phyloP scores from a whole-genome alignment of 768 basidiomycete genomes.

The Tylopilus subfusipes region DNA sequence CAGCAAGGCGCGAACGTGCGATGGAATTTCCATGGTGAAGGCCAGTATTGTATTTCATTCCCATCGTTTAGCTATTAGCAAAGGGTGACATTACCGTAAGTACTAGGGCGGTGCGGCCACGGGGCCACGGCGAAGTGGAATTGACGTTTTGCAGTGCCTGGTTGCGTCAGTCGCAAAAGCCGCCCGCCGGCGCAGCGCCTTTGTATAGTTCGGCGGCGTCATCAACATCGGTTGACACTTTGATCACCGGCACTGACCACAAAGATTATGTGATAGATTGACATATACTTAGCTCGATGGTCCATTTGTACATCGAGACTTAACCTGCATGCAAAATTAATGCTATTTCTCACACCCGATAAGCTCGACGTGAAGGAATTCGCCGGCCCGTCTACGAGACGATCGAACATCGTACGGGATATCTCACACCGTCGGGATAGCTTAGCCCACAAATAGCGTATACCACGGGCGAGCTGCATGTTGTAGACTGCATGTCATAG shows the following conservation, averaged over 20 bases:
- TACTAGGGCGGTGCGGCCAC: not conserved
- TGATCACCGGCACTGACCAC: not conserved
- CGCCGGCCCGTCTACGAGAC: not conserved
- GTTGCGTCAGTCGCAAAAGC: not conserved
- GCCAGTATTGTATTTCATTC: not conserved
- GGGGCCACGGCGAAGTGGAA: not conserved
- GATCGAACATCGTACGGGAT: not conserved
- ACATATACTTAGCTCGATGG: no score
- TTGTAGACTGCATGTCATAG: conserved; percentile 28
- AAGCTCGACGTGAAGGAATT: no score
- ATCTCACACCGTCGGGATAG: not conserved
- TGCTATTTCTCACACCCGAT: no score
- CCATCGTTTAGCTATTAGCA: not conserved
- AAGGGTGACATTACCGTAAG: not conserved
- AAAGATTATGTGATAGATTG: not conserved
- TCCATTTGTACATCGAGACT: no score
- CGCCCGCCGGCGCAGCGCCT: not conserved
- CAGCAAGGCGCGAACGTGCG: not conserved
- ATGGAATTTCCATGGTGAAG: not conserved
- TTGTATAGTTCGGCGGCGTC: not conserved
- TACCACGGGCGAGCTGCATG: conserved; percentile 13
- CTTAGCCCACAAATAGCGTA: not conserved
- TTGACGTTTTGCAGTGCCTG: not conserved
- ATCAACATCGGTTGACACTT: not conserved
- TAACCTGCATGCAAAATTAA: no score